Base-by-base conservation (phyloP, 2,329 filamentous ascomycete genomes). In the Ambrosiella xylebori region DNA sequence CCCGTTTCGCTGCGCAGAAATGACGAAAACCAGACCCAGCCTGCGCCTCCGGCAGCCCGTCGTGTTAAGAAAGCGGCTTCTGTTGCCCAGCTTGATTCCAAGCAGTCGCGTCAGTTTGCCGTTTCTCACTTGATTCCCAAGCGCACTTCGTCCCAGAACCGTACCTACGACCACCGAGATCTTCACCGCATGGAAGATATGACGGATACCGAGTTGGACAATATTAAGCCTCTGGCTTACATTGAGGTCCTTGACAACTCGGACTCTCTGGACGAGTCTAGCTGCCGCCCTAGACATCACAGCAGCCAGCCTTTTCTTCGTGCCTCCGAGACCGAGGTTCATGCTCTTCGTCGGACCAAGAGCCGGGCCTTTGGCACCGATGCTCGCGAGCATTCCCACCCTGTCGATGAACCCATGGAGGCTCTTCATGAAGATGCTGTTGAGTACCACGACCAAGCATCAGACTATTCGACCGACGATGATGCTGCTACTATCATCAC, bases 271-370 rank as follows among this genome's bases (percentile, higher is more conserved):
- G 40, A 52, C 15, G 59, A 62, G 17, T 61, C 64, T 51, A 60
- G 66, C 39, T 64, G 67, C 36, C 69, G 71, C 57, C 70, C 71
- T 60, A 74, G 76, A 39, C 76, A 79, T 54, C 68, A 75, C 68
- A 77, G 74, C 65, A 79, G 76, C 64, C 77, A 79, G 65, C 76
- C 77, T 9, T 71, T 74, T 57, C 69, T 79, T 54, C 76, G 74
- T 62, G 19, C 39, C 17, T 62, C 65, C 53, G 69, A 73, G 58
- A 62, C 65, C 51, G 70, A 73, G 57, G 69, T 68, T 55, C 72
- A 69, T 17, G 66, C 64, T 45, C 65, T 74, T 38, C 69, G 73
- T 54, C 68, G 70, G 53, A 74, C 72, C 1, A 73, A 76, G 61
- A 74, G 73, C 68, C 71, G 69, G 62, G 67, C 71, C 58, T 62